Base-by-base conservation (phyloP, 2,329 filamentous ascomycete genomes). In the Trichoderma sp. region DNA sequence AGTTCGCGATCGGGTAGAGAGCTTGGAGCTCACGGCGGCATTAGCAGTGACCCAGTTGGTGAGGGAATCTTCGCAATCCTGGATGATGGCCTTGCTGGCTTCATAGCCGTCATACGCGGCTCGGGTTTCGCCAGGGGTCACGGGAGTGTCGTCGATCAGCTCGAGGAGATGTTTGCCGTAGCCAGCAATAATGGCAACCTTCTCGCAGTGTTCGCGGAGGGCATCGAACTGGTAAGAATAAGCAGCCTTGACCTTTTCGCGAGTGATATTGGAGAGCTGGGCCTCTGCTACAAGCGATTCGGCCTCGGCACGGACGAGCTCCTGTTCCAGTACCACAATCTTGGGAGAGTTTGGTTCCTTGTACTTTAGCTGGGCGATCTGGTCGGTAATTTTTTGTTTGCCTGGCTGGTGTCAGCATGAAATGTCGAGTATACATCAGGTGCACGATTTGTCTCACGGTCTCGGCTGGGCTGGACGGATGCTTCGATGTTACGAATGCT, bases 171-270 rank as follows among this genome's bases (percentile, higher is more conserved):
- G 96, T 86, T 98, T 99, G 77, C 96, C 96, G 80, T 93, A 99
- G 70, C 95, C 94, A 52, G 96, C 96, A 77, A 99, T 97, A 79
- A 99, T 96, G 77, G 96, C 96, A 29, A 98, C 88, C 86, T 99
- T 99, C 83, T 99, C 96, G 81, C 92, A 96, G 83, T 98, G 96
- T 85, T 99, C 96, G 71, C 93, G 92, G 73, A 99, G 89, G 55
- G 96, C 96, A 79, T 99, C 95, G 76, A 99, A 99, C 79, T 99
- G 96, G 84, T 98, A 99, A 66, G 91, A 92, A 84, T 97, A 99
- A 52, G 96, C 96, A 64, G 95, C 92, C 89, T 99, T 99, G 79
- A 99, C 90, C 88, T 99, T 99, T 84, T 99, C 95, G 76, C 96
- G 95, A 31, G 96, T 99, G 78, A 99, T 99, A 87, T 99, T 99